Evolutionary conservation across 805 yeast species (phyloP).

Genomic region (Starmerella stellata): DNA sequence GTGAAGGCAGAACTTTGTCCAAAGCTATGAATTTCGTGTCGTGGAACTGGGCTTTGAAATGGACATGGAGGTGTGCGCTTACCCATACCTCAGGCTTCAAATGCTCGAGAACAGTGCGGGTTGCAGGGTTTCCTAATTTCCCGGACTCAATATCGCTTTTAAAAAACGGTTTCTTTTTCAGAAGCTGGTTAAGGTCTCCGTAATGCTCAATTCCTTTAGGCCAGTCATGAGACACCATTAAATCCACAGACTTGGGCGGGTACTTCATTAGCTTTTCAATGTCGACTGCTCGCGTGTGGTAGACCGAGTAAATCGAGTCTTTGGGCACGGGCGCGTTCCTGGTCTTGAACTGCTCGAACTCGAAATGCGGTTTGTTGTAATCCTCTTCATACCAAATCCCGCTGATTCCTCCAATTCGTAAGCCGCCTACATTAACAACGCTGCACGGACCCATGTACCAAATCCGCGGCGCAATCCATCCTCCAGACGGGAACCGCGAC

Average conservation of each 20-base stretch:
- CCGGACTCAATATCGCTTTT: slow-evolving; percentile 40
- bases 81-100: slow-evolving; percentile 65
- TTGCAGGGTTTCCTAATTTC: slow-evolving; percentile 48
- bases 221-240: slow-evolving; percentile 84
- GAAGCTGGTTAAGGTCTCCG: slow-evolving; percentile 39
- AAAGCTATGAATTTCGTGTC: slow-evolving; percentile 52
- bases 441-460: slow-evolving; percentile 70
- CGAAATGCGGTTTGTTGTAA: slow-evolving; percentile 26
- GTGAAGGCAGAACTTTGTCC: slow-evolving; percentile 61
- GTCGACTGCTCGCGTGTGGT: slow-evolving; percentile 53
- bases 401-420: slow-evolving; percentile 63
- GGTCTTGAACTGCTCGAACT: slow-evolving; percentile 6
- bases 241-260: slow-evolving; percentile 25
- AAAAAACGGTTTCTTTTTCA: slow-evolving; percentile 50
- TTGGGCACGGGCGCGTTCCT: background rate
- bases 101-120: slow-evolving; percentile 32
- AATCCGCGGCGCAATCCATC: slow-evolving; percentile 81
- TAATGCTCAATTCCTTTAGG: slow-evolving; percentile 56
- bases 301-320: slow-evolving; percentile 33
- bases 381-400: slow-evolving; percentile 56
- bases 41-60: slow-evolving; percentile 39
- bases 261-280: slow-evolving; percentile 32
- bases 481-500: slow-evolving; percentile 60
- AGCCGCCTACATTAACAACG: slow-evolving; percentile 53
- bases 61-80: slow-evolving; percentile 75